Evolutionary conservation across 2,329 filamentous ascomycete genomes (phyloP).

Genomic region (Cercospora sp.): DNA sequence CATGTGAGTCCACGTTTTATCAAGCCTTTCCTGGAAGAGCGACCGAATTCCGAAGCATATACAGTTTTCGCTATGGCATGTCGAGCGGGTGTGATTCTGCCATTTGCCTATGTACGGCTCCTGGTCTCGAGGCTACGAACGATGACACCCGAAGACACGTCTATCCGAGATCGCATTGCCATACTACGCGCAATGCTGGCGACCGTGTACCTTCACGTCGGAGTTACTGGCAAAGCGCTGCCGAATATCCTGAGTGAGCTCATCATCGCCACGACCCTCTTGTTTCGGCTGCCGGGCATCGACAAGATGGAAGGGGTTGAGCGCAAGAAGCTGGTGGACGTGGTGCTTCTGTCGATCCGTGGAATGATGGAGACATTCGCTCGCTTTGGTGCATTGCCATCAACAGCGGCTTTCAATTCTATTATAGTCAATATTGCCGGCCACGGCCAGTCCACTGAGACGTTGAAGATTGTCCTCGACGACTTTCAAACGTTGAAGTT

Average conservation of each 20-base stretch:
- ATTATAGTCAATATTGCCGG: slow-evolving; percentile 43
- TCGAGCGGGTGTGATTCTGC: slow-evolving; percentile 46
- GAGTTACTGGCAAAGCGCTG: slow-evolving; percentile 42
- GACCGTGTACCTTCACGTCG: slow-evolving; percentile 45
- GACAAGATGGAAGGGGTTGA: slow-evolving; percentile 23
- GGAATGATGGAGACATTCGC: slow-evolving; percentile 37
- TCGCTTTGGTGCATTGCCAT: slow-evolving; percentile 33
- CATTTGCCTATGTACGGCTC: slow-evolving; percentile 36
- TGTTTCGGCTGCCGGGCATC: slow-evolving; percentile 30
- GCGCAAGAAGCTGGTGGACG: slow-evolving; percentile 28
- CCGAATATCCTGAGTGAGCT: slow-evolving; percentile 43
- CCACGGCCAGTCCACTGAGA: slow-evolving; percentile 33
- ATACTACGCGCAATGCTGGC: slow-evolving; percentile 45
- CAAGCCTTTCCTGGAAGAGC: slow-evolving; percentile 48
- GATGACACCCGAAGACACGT: slow-evolving; percentile 22
- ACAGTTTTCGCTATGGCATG: slow-evolving; percentile 52
- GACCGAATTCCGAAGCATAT: slow-evolving; percentile 51
- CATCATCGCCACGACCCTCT: slow-evolving; percentile 39
- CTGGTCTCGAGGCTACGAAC: slow-evolving; percentile 39
- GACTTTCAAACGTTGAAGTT: slow-evolving; percentile 35
- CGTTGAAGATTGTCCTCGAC: slow-evolving; percentile 35
- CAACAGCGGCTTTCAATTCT: slow-evolving; percentile 40
- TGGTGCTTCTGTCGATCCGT: slow-evolving; percentile 32
- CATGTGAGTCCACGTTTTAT: slow-evolving; percentile 47
- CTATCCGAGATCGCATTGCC: slow-evolving; percentile 18